Percentiles rank a stretch among this genome's conserved stretches.
Conservation (phyloP, 2,329 filamentous ascomycete species). For the Dothideomycetidae sp. region DNA sequence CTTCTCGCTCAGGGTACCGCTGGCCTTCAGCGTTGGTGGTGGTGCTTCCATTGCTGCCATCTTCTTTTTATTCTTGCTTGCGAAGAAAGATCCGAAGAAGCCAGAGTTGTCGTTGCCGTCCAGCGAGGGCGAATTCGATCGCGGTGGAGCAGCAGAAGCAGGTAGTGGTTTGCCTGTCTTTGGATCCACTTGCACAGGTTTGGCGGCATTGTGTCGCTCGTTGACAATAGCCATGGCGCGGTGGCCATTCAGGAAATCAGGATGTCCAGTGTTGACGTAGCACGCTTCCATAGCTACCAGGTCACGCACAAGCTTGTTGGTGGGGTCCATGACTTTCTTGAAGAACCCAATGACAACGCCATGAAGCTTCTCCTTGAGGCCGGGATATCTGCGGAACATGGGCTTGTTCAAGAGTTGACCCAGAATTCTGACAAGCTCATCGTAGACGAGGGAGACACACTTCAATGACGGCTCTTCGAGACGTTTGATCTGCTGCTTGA, state of each 20-base stretch:
- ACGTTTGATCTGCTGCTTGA: slow-evolving; percentile 96
- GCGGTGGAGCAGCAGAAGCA: slow-evolving; percentile 46
- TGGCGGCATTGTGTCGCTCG: slow-evolving; percentile 66
- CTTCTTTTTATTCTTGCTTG: slow-evolving; percentile 99
- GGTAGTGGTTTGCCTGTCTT: slow-evolving; percentile 95
- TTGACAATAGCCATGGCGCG: slow-evolving; percentile 97
- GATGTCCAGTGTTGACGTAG: slow-evolving; percentile 97
- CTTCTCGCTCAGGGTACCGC: slow-evolving; percentile 81
- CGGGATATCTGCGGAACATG: slow-evolving; percentile 84
- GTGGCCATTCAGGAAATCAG: slow-evolving; percentile 93
- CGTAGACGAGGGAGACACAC: slow-evolving; percentile 93
- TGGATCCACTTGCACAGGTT: slow-evolving; percentile 89
- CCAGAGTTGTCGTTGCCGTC: slow-evolving; percentile 39
- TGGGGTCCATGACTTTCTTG: slow-evolving; percentile 96
- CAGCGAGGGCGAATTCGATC: slow-evolving; percentile 62
- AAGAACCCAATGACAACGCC: slow-evolving; percentile 84
- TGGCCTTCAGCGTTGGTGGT: slow-evolving; percentile 83
- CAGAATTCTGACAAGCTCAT: slow-evolving; percentile 91
- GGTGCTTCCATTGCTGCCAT: slow-evolving; percentile 98
- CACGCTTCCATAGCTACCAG: slow-evolving; percentile 90
- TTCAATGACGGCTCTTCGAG: slow-evolving; percentile 93
- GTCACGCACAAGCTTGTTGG: slow-evolving; percentile 90
- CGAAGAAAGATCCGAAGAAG: slow-evolving; percentile 98
- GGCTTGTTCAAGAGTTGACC: slow-evolving; percentile 78
- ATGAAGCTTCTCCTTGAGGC: slow-evolving; percentile 93